A percentile compares a stretch with the other conserved stretches of the same genome.
Evolutionary conservation across 257 asterid species (phyloP).

Genomic region (Fraxinus excelsior): DNA sequence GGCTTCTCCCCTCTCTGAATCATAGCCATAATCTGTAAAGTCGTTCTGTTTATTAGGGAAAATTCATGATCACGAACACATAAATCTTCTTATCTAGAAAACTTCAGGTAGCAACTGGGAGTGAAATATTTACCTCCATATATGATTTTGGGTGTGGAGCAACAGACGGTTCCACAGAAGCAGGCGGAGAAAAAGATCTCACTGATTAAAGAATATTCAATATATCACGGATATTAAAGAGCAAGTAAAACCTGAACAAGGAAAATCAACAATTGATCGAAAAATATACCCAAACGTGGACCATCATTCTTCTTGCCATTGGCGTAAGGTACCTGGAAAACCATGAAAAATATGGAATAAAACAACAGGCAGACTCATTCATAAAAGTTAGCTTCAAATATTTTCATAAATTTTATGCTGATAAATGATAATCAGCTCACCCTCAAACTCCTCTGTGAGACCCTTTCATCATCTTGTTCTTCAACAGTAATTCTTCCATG

Average conservation of each 20-base stretch:
- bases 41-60: not conserved
- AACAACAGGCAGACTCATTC: slow-evolving; percentile 12
- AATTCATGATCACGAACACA: not conserved
- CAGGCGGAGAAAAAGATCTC: slow-evolving; percentile 72
- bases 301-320: slow-evolving; percentile 70
- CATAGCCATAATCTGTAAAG: slow-evolving; percentile 84
- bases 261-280: slow-evolving; percentile 17
- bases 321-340: slow-evolving; percentile 66
- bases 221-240: slow-evolving; percentile 1
- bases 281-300: slow-evolving; percentile 59
- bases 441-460: slow-evolving; percentile 48
- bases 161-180: slow-evolving; percentile 63
- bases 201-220: slow-evolving; percentile 46
- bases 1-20: slow-evolving; percentile 95
- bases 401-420: not conserved
- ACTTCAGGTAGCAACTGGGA: not conserved
- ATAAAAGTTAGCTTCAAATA: not conserved
- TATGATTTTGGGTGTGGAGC: slow-evolving; percentile 84
- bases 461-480: slow-evolving; percentile 47
- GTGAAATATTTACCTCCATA: slow-evolving; percentile 65
- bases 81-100: not conserved
- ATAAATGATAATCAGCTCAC: slow-evolving; percentile 42
- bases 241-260: not conserved
- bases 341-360: slow-evolving; percentile 25
- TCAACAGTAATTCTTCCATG: slow-evolving; percentile 44